These are phyloP conservation scores for Leccinum disarticulatum DNA, from an alignment of 768 basidiomycete genomes.

Conservation along the genomic window DNA sequence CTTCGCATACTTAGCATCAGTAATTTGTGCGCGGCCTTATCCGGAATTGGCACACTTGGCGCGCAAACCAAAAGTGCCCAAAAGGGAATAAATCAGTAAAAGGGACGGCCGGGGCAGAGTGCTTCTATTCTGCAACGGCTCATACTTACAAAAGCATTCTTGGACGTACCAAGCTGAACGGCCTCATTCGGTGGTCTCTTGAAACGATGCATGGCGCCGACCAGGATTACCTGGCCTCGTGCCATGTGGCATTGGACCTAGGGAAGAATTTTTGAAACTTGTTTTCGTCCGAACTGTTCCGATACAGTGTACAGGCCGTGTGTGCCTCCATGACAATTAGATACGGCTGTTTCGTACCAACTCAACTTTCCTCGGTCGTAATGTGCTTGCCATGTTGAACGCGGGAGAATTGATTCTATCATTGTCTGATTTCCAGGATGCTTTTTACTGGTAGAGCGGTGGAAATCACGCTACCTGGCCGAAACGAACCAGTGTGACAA, in stretches of 20 bases:
- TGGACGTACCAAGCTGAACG: not conserved
- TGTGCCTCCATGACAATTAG: not conserved
- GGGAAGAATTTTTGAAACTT: not conserved
- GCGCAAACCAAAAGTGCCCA: too few relatives aligned
- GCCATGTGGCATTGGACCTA: not conserved
- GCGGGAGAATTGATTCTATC: not conserved
- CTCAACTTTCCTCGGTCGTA: not conserved
- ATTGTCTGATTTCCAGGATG: not conserved
- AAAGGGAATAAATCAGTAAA: too few relatives aligned
- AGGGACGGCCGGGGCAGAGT: too few relatives aligned
- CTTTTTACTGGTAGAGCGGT: not conserved
- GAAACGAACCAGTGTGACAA: not conserved
- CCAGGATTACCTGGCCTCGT: not conserved
- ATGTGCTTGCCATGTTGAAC: too few relatives aligned
- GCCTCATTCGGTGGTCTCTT: not conserved
- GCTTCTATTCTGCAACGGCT: not conserved
- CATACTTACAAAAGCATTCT: too few relatives aligned
- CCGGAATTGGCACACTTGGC: too few relatives aligned
- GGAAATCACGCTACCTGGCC: too few relatives aligned
- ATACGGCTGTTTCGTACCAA: not conserved
- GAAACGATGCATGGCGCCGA: not conserved
- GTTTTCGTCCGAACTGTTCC: not conserved
- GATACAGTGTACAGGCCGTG: too few relatives aligned
- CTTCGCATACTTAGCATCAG: too few relatives aligned
- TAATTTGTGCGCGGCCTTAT: too few relatives aligned